A percentile compares a stretch with the other conserved stretches of the same genome.
phyloP scores from a whole-genome alignment of 192 early-diverging fungal species.

The Coemansia erecta region DNA sequence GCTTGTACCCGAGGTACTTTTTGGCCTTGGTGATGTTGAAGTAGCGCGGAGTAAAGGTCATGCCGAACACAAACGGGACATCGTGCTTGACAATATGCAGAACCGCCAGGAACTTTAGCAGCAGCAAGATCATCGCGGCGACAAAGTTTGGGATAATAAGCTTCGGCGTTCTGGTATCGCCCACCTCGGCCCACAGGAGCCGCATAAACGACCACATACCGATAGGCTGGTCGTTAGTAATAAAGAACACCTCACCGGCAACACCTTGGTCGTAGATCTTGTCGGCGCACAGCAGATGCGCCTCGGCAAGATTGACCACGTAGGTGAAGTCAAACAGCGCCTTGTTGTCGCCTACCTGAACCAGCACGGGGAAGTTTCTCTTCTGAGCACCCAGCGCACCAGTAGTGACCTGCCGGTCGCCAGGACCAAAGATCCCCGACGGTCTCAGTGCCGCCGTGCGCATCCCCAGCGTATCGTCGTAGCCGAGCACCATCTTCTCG shows the following conservation, averaged over 20 bases:
- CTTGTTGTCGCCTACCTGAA: constrained; percentile 84
- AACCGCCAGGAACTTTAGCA: constrained; percentile 62
- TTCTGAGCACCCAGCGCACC: constrained; percentile 63
- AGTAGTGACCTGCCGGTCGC: constrained; percentile 68
- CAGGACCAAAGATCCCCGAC: constrained; percentile 90
- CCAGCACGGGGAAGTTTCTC: constrained; percentile 57
- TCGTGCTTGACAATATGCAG: constrained; percentile 66
- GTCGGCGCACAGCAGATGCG: constrained; percentile 84
- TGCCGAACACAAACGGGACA: constrained; percentile 75
- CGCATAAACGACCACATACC: constrained; percentile 89
- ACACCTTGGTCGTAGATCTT: constrained; percentile 60
- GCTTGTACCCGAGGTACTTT: constrained; percentile 63
- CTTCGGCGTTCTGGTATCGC: constrained; percentile 58
- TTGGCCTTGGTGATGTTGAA: constrained; percentile 88
- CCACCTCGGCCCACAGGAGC: constrained; percentile 62
- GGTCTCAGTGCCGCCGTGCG: constrained; percentile 80
- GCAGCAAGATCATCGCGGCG: constrained; percentile 61
- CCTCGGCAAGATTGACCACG: constrained; percentile 91
- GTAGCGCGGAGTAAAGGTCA: constrained; percentile 77
- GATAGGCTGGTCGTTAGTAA: constrained; percentile 88
- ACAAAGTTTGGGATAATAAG: constrained; percentile 64
- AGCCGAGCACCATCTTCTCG: constrained; percentile 73
- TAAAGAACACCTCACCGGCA: constrained; percentile 71
- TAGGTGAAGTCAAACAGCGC: constrained; percentile 89
- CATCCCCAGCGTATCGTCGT: constrained; percentile 64